Evolutionary conservation across 257 asterid genomes (phyloP), one percentile per base, ranked within the genome.

Genomic region (Primulina tabacum): DNA sequence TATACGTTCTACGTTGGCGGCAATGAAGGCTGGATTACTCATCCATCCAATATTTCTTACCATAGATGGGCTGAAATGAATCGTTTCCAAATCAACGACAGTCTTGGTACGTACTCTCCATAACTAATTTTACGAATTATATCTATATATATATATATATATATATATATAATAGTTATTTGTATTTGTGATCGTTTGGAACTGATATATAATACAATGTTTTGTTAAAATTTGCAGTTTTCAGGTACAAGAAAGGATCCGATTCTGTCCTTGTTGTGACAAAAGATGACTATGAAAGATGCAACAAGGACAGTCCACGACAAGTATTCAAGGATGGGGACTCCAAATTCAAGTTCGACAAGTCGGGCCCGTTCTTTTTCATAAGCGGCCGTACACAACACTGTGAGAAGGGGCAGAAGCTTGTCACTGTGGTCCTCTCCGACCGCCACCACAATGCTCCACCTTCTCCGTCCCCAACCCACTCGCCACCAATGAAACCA

Each of bases 331-430:
- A 65, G 33, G 70, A 73, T 61, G 88, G 86, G 14, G 30, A 77
- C 57, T 84, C 85, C n/a, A 65, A 3, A 11, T 73, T 87, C 75
- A 77, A 56, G 70, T 33, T 84, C 28, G 34, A 76, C 2, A 71
- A 64, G 58, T 72, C 88, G 2, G 90, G 90, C 1, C 76, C 81
- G 4, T 81, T 75, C 60, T 81, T 38, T 52, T 87, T 87, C 83
- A 85, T 83, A 8, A 84, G 88, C 67, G 93, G 90, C 16, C 84
- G 80, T 5, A 70, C 73, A 10, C 83, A 79, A 14, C 79, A 83
- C 34, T 87, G 93, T 58, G 86, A 81, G 57, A 50, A 14, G 21
- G 57, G 57, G 2, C 57, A 50, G 21, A 50, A 50, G 57, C 8
- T 50, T 5, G 57, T 50, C 1, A 50, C 57, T 0, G 21, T 50